phyloP scores from a whole-genome alignment of 306 rosid genomes.

The Quercus gilva region DNA sequence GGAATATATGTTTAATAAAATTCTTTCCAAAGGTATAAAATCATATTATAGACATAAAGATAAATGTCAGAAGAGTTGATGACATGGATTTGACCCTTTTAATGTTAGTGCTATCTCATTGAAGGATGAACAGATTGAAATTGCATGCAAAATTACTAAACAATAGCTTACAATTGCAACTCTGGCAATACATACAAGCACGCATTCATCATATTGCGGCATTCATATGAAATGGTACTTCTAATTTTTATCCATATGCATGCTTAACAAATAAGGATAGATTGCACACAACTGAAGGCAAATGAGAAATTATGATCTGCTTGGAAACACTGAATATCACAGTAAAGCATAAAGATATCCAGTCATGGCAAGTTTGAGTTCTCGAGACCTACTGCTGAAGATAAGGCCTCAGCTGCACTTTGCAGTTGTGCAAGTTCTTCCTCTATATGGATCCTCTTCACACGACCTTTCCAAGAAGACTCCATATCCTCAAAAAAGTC shows the following conservation, averaged over 20 bases:
- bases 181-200: not conserved
- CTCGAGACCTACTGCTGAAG: conserved; percentile 63
- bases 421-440: conserved; percentile 63
- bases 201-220: not conserved
- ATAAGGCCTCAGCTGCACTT: conserved; percentile 71
- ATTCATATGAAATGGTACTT: not conserved
- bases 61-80: not conserved
- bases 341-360: not conserved
- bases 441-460: conserved; percentile 71
- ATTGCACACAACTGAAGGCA: not conserved
- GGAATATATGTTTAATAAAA: not conserved
- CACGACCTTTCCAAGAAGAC: conserved; percentile 85
- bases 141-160: not conserved
- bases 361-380: conserved; percentile 15
- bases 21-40: not conserved
- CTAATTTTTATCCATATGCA: not conserved
- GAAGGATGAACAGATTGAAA: not conserved
- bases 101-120: not conserved
- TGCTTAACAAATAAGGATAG: not conserved
- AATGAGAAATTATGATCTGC: not conserved
- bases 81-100: not conserved
- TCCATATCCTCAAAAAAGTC: conserved; percentile 94
- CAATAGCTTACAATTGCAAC: not conserved
- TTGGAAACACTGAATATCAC: not conserved
- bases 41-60: not conserved